Evolutionary conservation across 2,329 filamentous ascomycete genomes (phyloP).

Genomic region (Alternaria hordeiaustralica): DNA sequence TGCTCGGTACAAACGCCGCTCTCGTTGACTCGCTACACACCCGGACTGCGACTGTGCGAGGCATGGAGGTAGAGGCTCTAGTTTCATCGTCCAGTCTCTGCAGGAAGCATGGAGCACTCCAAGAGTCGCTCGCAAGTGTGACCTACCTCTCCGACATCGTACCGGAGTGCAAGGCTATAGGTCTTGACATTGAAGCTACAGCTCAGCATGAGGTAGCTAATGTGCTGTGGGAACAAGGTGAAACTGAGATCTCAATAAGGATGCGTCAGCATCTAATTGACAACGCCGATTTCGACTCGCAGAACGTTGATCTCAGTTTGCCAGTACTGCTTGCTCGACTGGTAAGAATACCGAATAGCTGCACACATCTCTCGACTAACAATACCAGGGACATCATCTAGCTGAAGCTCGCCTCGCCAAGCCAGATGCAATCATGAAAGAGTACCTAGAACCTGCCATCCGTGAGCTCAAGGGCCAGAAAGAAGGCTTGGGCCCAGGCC

Average conservation of each 20-base stretch:
- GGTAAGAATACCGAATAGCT: constrained; percentile 44
- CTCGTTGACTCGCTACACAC: constrained; percentile 68
- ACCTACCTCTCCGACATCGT: constrained; percentile 83
- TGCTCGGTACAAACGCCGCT: constrained; percentile 73
- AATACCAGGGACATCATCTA: constrained; percentile 74
- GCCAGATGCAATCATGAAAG: constrained; percentile 85
- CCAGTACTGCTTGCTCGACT: constrained; percentile 84
- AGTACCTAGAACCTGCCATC: constrained; percentile 84
- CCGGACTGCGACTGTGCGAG: constrained; percentile 67
- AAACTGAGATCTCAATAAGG: constrained; percentile 85
- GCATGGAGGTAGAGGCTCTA: constrained; percentile 78
- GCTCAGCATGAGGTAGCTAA: constrained; percentile 84
- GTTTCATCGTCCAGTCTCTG: constrained; percentile 77
- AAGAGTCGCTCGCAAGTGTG: constrained; percentile 85
- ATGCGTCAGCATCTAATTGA: constrained; percentile 76
- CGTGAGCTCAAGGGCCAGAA: constrained; percentile 75
- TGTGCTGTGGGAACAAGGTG: constrained; percentile 92
- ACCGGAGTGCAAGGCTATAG: constrained; percentile 70
- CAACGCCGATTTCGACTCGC: constrained; percentile 40
- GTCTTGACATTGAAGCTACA: constrained; percentile 76
- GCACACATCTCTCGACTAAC: constrained; percentile 15
- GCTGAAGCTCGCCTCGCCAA: constrained; percentile 91
- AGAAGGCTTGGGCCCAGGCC: constrained; percentile 76
- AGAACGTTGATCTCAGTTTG: constrained; percentile 37
- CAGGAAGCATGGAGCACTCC: constrained; percentile 78